Evolutionary conservation across 192 early-diverging fungal species (phyloP).

Genomic region (Glomus cerebriforme): DNA sequence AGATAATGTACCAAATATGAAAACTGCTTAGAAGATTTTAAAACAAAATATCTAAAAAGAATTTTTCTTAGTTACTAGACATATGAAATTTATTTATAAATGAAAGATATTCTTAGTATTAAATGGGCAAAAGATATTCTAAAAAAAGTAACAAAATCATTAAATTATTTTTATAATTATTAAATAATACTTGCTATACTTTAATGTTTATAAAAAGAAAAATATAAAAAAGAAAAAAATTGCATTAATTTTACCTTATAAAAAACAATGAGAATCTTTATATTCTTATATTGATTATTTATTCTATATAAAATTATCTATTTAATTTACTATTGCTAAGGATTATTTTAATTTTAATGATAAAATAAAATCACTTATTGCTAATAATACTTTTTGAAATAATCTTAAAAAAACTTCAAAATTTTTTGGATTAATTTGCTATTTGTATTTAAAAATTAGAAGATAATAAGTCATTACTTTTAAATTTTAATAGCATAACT

Average conservation of each 20-base stretch:
- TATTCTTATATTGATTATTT: not conserved
- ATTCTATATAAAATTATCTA: too few species aligned
- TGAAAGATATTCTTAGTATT: not conserved
- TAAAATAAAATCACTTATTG: too few species aligned
- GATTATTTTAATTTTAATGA: too few species aligned
- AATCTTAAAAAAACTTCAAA: too few species aligned
- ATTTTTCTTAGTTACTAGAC: not conserved
- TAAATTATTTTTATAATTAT: not conserved
- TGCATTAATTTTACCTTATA: not conserved
- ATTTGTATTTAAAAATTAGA: not conserved
- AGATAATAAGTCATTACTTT: not conserved
- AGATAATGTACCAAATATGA: not conserved
- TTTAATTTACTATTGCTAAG: too few species aligned
- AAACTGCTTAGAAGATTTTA: not conserved
- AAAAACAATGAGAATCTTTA: not conserved
- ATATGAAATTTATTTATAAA: not conserved
- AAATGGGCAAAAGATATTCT: not conserved
- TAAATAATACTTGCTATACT: not conserved
- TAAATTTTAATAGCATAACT: not conserved
- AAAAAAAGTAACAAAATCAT: not conserved
- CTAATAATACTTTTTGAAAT: too few species aligned
- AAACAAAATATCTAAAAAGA: not conserved
- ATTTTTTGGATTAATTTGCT: too few species aligned
- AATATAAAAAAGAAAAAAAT: not conserved
- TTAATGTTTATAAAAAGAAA: constrained; percentile 5